Base-by-base conservation (phyloP, 2,329 filamentous ascomycete species). In the Fusarium chuoi region DNA sequence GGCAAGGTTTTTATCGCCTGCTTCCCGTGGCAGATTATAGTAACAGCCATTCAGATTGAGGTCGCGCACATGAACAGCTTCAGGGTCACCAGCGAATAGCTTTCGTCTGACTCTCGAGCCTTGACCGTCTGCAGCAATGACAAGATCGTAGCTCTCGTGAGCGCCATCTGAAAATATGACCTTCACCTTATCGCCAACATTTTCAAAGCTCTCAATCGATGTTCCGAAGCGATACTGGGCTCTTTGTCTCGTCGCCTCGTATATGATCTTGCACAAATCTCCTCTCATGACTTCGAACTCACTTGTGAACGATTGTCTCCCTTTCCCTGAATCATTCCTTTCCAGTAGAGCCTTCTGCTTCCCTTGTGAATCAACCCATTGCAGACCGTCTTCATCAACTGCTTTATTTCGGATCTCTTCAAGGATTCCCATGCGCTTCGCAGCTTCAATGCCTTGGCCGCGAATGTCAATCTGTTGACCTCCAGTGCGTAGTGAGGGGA, bases 261-360 rank as follows among this genome's bases (percentile, higher is more conserved):
- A 86, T 3, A 91, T 77, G 5, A 90, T 80, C 17, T 81, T 78
- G 8, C 85, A 84, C n/a, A 91, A 75, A 59, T 90, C 87, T 1
- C 87, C 88, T 14, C 89, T 83, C 84, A 91, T 87, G 55, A 91
- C 87, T 80, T 91, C 89, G 67, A 84, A 90, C 63, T 91, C 89
- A 66, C 84, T 86, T 1, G 86, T 88, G 33, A 89, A 78, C 14
- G 79, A 80, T 74, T 88, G 86, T 38, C 72, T 75, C 0, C 85
- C 84, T 59, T 83, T 79, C 7, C 84, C 85, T 0, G 84, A 68
- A 30, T 74, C 58, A 79, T 71, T 85, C 84, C 39, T 80, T 80
- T 28, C 76, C 75, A 49, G 30, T 17, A 73, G 88, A n/a, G 85
- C 88, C 46, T 79, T 78, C 6, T 75, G 59, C 1, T 75, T 78